Conservation (phyloP, 139 green algal species). For the Coelastrella sp. region DNA sequence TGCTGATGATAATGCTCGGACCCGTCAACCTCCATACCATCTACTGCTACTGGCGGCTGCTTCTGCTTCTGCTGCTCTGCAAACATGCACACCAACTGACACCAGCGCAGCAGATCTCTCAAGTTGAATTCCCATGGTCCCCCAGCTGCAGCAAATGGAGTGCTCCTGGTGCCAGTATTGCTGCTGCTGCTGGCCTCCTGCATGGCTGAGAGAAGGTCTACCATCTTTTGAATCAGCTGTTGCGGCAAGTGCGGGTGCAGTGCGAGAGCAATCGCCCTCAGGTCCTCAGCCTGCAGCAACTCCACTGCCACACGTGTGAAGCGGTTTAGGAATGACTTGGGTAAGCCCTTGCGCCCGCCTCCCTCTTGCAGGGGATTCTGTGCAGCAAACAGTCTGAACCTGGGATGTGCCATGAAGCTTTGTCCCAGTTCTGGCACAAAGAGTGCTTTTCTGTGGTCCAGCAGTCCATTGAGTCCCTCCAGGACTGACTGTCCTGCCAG, state of each 20-base stretch:
- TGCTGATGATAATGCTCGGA: neutral
- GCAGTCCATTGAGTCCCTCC: conserved; percentile 95
- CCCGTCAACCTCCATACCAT: conserved; percentile 28
- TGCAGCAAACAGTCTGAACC: conserved; percentile 91
- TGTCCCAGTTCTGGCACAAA: conserved; percentile 95
- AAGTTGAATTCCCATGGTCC: conserved; percentile 99
- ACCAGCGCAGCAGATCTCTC: conserved; percentile 97
- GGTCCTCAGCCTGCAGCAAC: conserved; percentile 79
- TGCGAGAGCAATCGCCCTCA: conserved; percentile 79
- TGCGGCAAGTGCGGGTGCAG: conserved; percentile 82
- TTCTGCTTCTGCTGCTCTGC: conserved; percentile 44
- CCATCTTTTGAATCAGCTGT: conserved; percentile 77
- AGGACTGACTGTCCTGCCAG: conserved; percentile 94
- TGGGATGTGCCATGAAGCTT: conserved; percentile 78
- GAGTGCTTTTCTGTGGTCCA: conserved; percentile 95
- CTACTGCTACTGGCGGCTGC: neutral
- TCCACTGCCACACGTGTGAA: conserved; percentile 96
- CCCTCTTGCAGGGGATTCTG: conserved; percentile 95
- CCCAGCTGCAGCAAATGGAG: conserved; percentile 77
- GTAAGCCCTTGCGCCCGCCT: conserved; percentile 95
- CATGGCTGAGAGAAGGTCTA: conserved; percentile 79
- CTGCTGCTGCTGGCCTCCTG: conserved; percentile 60
- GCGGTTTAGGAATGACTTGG: conserved; percentile 97
- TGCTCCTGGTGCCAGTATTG: neutral
- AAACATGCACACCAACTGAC: conserved; percentile 76